Evolutionary conservation across 2,329 filamentous ascomycete species (phyloP), one percentile per base, ranked within the genome.

Genomic region (Talaromyces sp.): DNA sequence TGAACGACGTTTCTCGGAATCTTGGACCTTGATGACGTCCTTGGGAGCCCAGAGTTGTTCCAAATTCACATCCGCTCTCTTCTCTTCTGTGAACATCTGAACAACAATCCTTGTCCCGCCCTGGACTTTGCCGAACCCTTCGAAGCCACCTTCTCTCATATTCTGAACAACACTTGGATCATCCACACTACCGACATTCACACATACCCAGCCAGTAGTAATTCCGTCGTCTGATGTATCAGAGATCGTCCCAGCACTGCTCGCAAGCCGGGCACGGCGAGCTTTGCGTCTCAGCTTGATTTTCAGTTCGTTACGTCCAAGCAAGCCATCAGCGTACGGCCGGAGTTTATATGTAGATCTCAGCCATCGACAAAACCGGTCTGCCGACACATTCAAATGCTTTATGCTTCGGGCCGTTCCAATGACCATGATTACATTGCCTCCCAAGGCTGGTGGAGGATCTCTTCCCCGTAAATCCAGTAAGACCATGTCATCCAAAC

Each of bases 181-280:
- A 43, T 87, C 83, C 1, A 91, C 80, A 15, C 83, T 83, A 4
- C 89, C 90, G 9, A 94, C 82, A 69, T 96, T 95, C 61, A 97
- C 89, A 73, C 94, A 99, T 19, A 99, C 88, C 94, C 94, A 99
- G 9, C 91, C 92, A 0, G 93, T 97, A 0, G 93, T 97, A 11
- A 88, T 87, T 54, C 96, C 89, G 68, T 97, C 90, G 65, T 96
- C 92, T 10, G 84, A 83, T 5, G 84, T 78, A 39, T 75, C 71
- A 7, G 74, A 63, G 48, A 78, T 75, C 48, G 82, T 80, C n/a
- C 85, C 84, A 0, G 84, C 83, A 60, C 83, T 88, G 13, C 89
- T 91, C 64, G 96, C 77, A 61, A 97, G 78, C 71, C 90, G 91
- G 33, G 91, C 89, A 65, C 88, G 87, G 70, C 90, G 89, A 7